Base-by-base conservation (phyloP, 2,329 filamentous ascomycete species). In the Aureobasidium sp. region DNA sequence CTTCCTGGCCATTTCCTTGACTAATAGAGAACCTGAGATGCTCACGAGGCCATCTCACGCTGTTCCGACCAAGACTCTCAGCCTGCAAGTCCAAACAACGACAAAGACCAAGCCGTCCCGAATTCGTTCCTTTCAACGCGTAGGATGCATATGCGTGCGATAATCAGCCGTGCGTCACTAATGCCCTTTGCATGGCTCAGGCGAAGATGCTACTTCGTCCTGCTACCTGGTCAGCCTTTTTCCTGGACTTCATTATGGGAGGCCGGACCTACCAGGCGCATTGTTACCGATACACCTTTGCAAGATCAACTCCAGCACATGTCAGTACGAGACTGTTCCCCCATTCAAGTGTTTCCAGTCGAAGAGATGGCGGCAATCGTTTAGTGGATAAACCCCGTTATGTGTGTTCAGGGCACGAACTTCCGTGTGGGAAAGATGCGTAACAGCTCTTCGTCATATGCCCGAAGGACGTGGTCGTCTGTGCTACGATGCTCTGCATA, bases 1-100 rank as follows among this genome's bases (percentile, higher is more conserved):
- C 31, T 47, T 58, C 22, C 31, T 48, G 31, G 55, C 41, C 20
- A 48, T 58, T 58, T 58, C 55, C 55, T 58, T 58, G 55, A 58
- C 55, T 58, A 37, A 58, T 42, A 17, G 44, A 47, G 45, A 41
- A 17, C 20, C 15, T 17, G 22, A 53, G 36, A 44, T 25, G 53
- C 53, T 57, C 53, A 45, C 53, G 53, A 57, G 53, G 41, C 7
- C 53, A 36, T 36, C 41, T 37, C 14, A 11, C 36, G 5, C 39
- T 34, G 14, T 29, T 57, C 22, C 39, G 31, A 39, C 49, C 34
- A 25, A 37, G 49, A 53, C 22, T 27, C 49, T 39, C 22, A n/a
- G 49, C 34, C 31, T 36, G 20, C 45, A 22, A 9, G 8, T 20
- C 52, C 36, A 42, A 11, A 48, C 45, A 31, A 48, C 45, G 31